Conservation (phyloP, 1,284 basidiomycete species). For the Puccinia hordei region DNA sequence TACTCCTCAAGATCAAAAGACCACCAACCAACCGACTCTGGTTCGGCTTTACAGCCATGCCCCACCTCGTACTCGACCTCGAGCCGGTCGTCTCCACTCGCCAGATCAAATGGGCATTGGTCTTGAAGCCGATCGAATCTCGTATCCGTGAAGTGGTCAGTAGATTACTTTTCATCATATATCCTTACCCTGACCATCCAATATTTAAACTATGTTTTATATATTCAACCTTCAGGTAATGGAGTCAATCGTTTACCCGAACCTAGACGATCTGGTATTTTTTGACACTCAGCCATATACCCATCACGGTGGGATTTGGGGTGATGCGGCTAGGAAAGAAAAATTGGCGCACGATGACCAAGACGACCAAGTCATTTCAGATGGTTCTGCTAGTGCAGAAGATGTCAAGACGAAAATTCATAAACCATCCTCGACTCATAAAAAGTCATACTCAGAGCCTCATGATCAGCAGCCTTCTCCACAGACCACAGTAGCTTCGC, state of each 20-base stretch:
- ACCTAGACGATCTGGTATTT: conserved; percentile 97
- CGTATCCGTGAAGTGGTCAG: conserved; percentile 83
- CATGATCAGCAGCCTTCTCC: background rate
- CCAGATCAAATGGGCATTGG: conserved; percentile 89
- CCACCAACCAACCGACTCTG: conserved; percentile 93
- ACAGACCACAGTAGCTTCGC: background rate
- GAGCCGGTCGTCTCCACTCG: conserved; percentile 88
- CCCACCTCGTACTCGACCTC: conserved; percentile 82
- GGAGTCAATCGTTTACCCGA: conserved; percentile 90
- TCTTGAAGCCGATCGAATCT: conserved; percentile 83
- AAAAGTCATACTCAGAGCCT: conserved; percentile 16
- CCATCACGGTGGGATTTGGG: conserved; percentile 83
- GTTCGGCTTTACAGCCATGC: conserved; percentile 95
- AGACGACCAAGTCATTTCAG: conserved; percentile 24
- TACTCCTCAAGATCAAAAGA: conserved; percentile 86
- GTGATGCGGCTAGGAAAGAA: conserved; percentile 69
- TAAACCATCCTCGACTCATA: conserved; percentile 12
- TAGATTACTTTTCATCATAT: conserved; percentile 52
- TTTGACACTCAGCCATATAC: conserved; percentile 73
- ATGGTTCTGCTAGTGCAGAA: conserved; percentile 16
- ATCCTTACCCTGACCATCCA: conserved; percentile 7
- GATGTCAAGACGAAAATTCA: conserved; percentile 1
- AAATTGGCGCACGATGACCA: conserved; percentile 5
- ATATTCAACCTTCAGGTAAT: conserved; percentile 66
- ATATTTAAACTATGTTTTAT: background rate